phyloP scores from a whole-genome alignment of 768 basidiomycete genomes.

The Mycena galopus region DNA sequence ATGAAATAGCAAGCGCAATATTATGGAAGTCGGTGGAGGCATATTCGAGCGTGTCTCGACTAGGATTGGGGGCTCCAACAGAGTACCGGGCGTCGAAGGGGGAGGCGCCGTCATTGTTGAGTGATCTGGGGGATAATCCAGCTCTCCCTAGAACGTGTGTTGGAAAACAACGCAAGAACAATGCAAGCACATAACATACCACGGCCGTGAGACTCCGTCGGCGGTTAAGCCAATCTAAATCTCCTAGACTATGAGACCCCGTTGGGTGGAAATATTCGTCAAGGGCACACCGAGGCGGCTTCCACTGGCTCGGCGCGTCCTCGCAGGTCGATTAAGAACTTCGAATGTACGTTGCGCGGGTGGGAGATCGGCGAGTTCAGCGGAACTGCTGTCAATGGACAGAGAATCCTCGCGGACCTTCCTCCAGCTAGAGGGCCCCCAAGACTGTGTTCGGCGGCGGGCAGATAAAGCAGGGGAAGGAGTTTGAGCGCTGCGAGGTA shows the following conservation, averaged over 20 bases:
- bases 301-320: slow-evolving; percentile 49
- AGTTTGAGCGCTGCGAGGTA: slow-evolving; percentile 52
- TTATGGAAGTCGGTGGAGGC: slow-evolving; percentile 48
- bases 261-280: slow-evolving; percentile 35
- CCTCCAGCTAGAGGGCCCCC: slow-evolving; percentile 61
- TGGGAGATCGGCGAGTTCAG: slow-evolving; percentile 43
- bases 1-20: slow-evolving; percentile 68
- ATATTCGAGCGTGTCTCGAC: slow-evolving; percentile 18
- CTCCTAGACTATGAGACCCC: slow-evolving; percentile 64
- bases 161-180: slow-evolving; percentile 28
- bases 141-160: slow-evolving; percentile 67
- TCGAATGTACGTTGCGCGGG: slow-evolving; percentile 60
- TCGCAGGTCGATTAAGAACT: slow-evolving; percentile 62
- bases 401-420: slow-evolving; percentile 59
- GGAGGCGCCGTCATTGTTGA: slow-evolving; percentile 61
- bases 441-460: slow-evolving; percentile 61
- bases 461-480: slow-evolving; percentile 58
- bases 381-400: slow-evolving; percentile 61
- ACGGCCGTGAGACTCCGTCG: slow-evolving; percentile 78
- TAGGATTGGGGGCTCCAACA: slow-evolving; percentile 33
- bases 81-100: slow-evolving; percentile 64
- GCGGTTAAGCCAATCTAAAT: slow-evolving; percentile 84
- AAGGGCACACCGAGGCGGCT: slow-evolving; percentile 45
- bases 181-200: slow-evolving; percentile 58
- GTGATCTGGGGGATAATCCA: slow-evolving; percentile 77